Evolutionary conservation across 805 yeast species (phyloP).

Genomic region (Candida mattraensis): DNA sequence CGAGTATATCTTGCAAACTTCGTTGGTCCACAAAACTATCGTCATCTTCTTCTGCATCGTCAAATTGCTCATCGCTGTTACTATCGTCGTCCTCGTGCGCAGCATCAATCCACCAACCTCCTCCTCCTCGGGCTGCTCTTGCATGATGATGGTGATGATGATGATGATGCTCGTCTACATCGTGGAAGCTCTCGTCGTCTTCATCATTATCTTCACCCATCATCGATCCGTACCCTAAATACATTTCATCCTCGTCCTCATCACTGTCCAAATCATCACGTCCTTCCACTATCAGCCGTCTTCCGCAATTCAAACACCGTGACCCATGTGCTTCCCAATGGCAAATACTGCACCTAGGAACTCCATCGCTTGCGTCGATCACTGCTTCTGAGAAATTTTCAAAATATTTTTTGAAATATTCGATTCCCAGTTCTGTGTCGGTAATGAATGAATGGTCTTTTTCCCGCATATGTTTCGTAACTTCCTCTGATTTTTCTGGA

Average conservation of each 20-base stretch:
- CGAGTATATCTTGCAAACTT: background rate
- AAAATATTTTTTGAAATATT: constrained; percentile 52
- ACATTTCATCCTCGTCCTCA: constrained; percentile 8
- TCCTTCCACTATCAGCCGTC: constrained; percentile 38
- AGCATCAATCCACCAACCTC: constrained; percentile 1
- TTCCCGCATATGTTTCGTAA: constrained; percentile 30
- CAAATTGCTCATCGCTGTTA: constrained; percentile 1
- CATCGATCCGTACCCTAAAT: constrained; percentile 5
- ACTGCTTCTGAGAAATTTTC: constrained; percentile 48
- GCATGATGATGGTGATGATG: no score
- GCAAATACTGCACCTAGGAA: constrained; percentile 70
- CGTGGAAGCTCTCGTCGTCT: constrained; percentile 14
- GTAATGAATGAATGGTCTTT: constrained; percentile 37
- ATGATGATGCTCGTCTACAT: constrained; percentile 5
- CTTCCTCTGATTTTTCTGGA: constrained; percentile 12
- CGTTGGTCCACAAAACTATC: constrained; percentile 3
- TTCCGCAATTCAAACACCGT: constrained; percentile 68
- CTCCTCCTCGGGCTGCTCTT: constrained; percentile 2
- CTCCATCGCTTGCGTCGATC: constrained; percentile 67
- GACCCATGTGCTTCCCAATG: constrained; percentile 78
- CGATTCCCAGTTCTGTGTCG: constrained; percentile 35
- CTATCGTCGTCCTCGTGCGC: constrained; percentile 1
- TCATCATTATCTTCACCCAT: constrained; percentile 8
- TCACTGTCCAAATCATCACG: constrained; percentile 10
- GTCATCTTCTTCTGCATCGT: constrained; percentile 3